A percentile compares a stretch with the other conserved stretches of the same genome.
phyloP scores from a whole-genome alignment of 2,329 filamentous ascomycete genomes.

The Arthroderma sp. region DNA sequence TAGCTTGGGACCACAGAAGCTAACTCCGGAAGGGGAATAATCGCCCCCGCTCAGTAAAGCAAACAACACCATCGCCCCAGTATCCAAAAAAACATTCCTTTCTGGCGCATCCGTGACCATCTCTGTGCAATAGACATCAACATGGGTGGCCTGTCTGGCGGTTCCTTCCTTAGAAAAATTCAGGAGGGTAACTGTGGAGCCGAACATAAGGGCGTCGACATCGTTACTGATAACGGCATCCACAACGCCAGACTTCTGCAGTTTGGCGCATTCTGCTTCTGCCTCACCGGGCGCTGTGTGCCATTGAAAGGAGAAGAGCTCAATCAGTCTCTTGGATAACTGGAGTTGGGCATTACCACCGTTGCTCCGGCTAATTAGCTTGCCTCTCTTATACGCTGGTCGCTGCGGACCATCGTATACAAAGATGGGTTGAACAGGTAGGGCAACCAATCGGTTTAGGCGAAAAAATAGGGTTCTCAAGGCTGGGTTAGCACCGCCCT shows the following conservation, averaged over 20 bases:
- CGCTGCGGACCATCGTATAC: slow-evolving; percentile 82
- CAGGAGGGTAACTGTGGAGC: slow-evolving; percentile 62
- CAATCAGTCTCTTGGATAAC: slow-evolving; percentile 68
- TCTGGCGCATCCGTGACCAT: slow-evolving; percentile 41
- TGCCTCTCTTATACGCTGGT: slow-evolving; percentile 78
- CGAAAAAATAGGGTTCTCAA: slow-evolving; percentile 88
- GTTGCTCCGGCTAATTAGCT: slow-evolving; percentile 39
- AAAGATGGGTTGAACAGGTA: slow-evolving; percentile 76
- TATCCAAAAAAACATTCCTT: slow-evolving; percentile 43
- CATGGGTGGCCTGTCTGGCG: slow-evolving; percentile 67
- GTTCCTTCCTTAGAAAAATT: slow-evolving; percentile 65
- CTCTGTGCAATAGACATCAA: slow-evolving; percentile 62
- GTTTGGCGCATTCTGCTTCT: slow-evolving; percentile 82
- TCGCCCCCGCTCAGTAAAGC: slow-evolving; percentile 93
- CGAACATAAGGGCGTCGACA: slow-evolving; percentile 96
- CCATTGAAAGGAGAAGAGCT: slow-evolving; percentile 68
- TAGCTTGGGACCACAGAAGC: slow-evolving; percentile 73
- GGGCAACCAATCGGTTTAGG: slow-evolving; percentile 59
- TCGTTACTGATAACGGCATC: slow-evolving; percentile 94
- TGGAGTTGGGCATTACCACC: slow-evolving; percentile 46
- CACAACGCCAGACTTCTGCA: slow-evolving; percentile 70
- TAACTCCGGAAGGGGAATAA: slow-evolving; percentile 77
- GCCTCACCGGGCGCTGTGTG: slow-evolving; percentile 90
- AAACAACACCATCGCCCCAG: slow-evolving; percentile 84
- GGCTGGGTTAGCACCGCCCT: slow-evolving; percentile 79